Evolutionary conservation across 1,284 basidiomycete genomes (phyloP).

Genomic region (Austropuccinia psidii): DNA sequence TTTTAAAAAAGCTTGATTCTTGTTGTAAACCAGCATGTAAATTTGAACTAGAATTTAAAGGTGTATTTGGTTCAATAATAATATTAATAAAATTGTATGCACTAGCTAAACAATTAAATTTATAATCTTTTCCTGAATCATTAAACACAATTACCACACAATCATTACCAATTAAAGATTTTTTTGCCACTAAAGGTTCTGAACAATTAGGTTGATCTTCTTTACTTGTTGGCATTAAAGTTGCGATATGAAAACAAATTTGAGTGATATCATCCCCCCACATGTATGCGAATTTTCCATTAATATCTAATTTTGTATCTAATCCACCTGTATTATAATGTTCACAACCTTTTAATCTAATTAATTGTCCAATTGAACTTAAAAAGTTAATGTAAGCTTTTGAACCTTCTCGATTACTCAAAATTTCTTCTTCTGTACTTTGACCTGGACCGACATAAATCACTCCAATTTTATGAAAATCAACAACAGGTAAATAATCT

Average conservation of each 20-base stretch:
- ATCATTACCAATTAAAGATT: conserved; percentile 89
- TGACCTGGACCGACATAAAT: conserved; percentile 93
- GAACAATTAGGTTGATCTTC: conserved; percentile 7
- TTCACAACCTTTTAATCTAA: conserved; percentile 75
- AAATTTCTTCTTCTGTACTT: conserved; percentile 72
- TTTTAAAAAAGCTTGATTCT: conserved; percentile 85
- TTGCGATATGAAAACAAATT: conserved; percentile 89
- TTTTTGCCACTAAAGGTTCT: conserved; percentile 63
- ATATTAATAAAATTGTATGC: conserved; percentile 98
- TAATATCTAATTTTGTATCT: conserved; percentile 76
- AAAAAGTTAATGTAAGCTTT: conserved; percentile 90
- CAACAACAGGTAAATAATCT: conserved; percentile 86
- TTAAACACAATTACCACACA: conserved; percentile 95
- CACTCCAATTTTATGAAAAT: conserved; percentile 94
- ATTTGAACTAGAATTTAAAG: conserved; percentile 42
- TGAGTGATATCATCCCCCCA: conserved; percentile 99
- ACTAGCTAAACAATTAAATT: conserved; percentile 81
- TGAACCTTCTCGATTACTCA: conserved; percentile 84
- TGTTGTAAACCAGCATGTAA: conserved; percentile 51
- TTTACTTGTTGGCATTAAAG: conserved; percentile 73
- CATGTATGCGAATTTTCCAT: conserved; percentile 78
- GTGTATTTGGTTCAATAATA: conserved; percentile 86
- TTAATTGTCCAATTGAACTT: conserved; percentile 75
- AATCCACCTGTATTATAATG: conserved; percentile 84
- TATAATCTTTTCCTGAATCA: conserved; percentile 77